Conservation (phyloP, 495 filamentous ascomycete genomes). For the Xylaria bambusicola region DNA sequence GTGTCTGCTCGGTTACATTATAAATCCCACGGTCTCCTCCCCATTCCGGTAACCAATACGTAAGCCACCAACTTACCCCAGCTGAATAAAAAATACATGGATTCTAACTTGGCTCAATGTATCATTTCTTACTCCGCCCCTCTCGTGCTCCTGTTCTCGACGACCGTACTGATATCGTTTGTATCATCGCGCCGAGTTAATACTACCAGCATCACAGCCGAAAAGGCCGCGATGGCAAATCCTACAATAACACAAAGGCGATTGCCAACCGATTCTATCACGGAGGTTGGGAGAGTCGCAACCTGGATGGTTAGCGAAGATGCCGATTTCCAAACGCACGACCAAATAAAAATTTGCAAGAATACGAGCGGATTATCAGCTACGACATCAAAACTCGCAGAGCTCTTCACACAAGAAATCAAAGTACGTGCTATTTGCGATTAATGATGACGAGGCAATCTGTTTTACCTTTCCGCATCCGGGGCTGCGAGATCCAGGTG, state of each 20-base stretch:
- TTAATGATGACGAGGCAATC: neutral
- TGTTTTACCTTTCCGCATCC: neutral
- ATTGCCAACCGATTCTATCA: neutral
- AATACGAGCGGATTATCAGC: neutral
- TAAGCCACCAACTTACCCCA: no score
- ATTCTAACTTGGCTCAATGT: neutral
- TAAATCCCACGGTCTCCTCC: no score
- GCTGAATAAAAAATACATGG: neutral
- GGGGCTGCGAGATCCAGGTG: no score
- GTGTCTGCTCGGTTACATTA: no score
- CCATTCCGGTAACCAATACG: no score
- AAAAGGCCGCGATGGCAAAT: neutral
- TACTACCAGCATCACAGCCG: neutral
- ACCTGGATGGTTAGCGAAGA: conserved; percentile 4
- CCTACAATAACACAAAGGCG: neutral
- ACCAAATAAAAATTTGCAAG: conserved; percentile 10
- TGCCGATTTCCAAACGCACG: conserved; percentile 9
- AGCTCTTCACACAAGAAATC: conserved; percentile 9
- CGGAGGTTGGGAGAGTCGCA: neutral
- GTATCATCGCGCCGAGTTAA: neutral
- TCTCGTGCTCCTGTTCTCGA: neutral
- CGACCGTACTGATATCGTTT: neutral
- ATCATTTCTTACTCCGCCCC: neutral
- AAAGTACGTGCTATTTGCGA: neutral
- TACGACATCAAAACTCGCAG: neutral